Base-by-base conservation (phyloP, 768 basidiomycete genomes). In the Leccinum obscurum region DNA sequence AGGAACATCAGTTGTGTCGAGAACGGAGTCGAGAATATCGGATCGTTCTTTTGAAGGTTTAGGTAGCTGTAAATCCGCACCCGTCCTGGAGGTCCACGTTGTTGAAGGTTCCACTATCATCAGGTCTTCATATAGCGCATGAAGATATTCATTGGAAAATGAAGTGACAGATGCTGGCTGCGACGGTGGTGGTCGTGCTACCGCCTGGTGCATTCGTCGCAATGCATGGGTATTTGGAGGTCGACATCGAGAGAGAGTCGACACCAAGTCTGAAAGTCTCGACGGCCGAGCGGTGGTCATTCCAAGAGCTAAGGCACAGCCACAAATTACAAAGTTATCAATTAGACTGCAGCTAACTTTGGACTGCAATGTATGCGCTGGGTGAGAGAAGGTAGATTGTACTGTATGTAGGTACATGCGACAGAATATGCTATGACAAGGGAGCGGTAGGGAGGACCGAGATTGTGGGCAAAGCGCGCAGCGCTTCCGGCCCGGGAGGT, bases 41-140 rank as follows among this genome's bases (percentile, higher is more conserved):
- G 57, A 41, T 13, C 48, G 56, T 44, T 26, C 1, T 56, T 60
- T 30, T 6, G 9, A 32, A 14, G 44, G 34, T 34, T 54, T 56
- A 22, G 55, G 22, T 49, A 59, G 44, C n/a, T 53, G 57, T 20
- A 17, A 60, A 4, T 63, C 62, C 20, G 57, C 30, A 52, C 24
- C 15, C 13, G 60, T 14, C 54, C 61, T n/a, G 11, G 51, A 13
- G 30, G 52, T 35, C 6, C 30, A 48, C 46, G 61, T 24, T 37
- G 70, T 44, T n/a, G 63, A 22, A 32, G 59, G 34, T n/a, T 72
- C 70, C 7, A 68, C 53, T 13, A 67, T 58, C 35, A 82, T 69
- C 4, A 83, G 58, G 53, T 80, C 77, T 34, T 75, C 70, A 55
- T 82, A 84, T 24, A 84, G 62, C 6, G 70, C 63, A 37, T 37